phyloP scores from a whole-genome alignment of 1,139 yeast species.

The Zygoascus hellenicus region DNA sequence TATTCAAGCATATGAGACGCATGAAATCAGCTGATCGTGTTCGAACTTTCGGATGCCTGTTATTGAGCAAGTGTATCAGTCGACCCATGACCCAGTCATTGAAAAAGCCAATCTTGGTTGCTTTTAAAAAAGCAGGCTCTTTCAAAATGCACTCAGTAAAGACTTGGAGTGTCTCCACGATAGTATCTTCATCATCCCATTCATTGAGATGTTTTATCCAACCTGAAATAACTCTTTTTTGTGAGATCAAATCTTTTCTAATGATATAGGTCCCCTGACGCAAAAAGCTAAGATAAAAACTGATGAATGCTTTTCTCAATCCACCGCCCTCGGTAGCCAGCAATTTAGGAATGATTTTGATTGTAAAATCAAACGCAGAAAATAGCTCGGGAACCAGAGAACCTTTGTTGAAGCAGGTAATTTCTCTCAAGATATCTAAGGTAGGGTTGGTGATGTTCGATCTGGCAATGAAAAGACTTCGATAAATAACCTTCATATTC shows the following conservation, averaged over 20 bases:
- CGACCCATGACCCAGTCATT: constrained; percentile 70
- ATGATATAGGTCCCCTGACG: constrained; percentile 45
- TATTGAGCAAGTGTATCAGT: constrained; percentile 47
- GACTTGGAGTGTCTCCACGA: constrained; percentile 42
- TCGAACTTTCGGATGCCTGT: constrained; percentile 32
- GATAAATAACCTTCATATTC: constrained; percentile 58
- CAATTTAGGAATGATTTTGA: constrained; percentile 57
- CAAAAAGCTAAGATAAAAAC: constrained; percentile 55
- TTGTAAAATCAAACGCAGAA: constrained; percentile 61
- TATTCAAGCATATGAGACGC: constrained; percentile 45
- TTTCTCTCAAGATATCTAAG: constrained; percentile 48
- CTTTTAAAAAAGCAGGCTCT: constrained; percentile 58
- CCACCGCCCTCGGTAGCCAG: constrained; percentile 46
- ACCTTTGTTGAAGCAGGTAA: constrained; percentile 48
- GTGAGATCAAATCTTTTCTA: constrained; percentile 57
- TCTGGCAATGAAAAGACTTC: constrained; percentile 57
- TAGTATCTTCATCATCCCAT: constrained; percentile 47
- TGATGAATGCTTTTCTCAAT: constrained; percentile 56
- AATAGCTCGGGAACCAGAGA: constrained; percentile 51
- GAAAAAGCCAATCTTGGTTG: constrained; percentile 68
- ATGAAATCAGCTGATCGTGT: constrained; percentile 48
- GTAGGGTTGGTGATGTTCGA: constrained; percentile 59
- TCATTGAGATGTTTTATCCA: constrained; percentile 59
- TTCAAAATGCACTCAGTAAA: constrained; percentile 48
- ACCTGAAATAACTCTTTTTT: constrained; percentile 52